Percentiles rank a stretch among this genome's conserved stretches.
phyloP scores from a whole-genome alignment of 2,329 filamentous ascomycete species.

The Diplodia corticola region DNA sequence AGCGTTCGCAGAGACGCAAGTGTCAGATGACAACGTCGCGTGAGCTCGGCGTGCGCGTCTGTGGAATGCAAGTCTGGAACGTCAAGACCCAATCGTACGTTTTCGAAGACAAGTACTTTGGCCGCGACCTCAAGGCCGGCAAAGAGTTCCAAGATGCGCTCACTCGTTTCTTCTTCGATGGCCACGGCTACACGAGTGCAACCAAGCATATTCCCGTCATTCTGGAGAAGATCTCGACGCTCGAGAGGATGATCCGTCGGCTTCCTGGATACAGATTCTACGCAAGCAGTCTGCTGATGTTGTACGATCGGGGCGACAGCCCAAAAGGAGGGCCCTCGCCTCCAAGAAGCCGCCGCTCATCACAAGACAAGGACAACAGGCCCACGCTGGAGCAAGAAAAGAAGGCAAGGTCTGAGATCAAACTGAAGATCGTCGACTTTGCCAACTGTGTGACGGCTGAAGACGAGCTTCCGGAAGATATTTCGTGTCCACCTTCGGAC shows the following conservation, averaged over 20 bases:
- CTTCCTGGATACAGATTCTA: slow-evolving; percentile 91
- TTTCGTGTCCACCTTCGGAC: slow-evolving; percentile 75
- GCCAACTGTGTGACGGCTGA: slow-evolving; percentile 94
- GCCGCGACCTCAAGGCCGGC: slow-evolving; percentile 82
- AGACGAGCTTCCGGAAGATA: slow-evolving; percentile 61
- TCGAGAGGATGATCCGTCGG: slow-evolving; percentile 79
- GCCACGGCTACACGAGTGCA: slow-evolving; percentile 76
- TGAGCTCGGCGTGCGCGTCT: slow-evolving; percentile 88
- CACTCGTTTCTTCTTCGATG: slow-evolving; percentile 88
- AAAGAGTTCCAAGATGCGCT: slow-evolving; percentile 85
- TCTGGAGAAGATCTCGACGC: slow-evolving; percentile 75
- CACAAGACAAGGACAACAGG: slow-evolving; percentile 31
- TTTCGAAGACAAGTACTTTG: slow-evolving; percentile 99
- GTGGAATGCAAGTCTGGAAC: slow-evolving; percentile 96
- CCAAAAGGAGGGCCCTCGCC: slow-evolving; percentile 39
- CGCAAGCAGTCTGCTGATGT: slow-evolving; percentile 88
- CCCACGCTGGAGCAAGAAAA: slow-evolving; percentile 27
- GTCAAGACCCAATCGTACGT: slow-evolving; percentile 77
- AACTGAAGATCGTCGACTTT: slow-evolving; percentile 98
- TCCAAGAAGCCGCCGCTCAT: slow-evolving; percentile 25
- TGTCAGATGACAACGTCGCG: slow-evolving; percentile 89
- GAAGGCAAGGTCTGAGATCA: slow-evolving; percentile 56
- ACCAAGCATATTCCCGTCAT: slow-evolving; percentile 85
- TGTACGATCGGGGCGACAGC: slow-evolving; percentile 82
- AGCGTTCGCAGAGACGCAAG: slow-evolving; percentile 87